Evolutionary conservation across 345 rosid species (phyloP).

Genomic region (Corchorus capsularis): DNA sequence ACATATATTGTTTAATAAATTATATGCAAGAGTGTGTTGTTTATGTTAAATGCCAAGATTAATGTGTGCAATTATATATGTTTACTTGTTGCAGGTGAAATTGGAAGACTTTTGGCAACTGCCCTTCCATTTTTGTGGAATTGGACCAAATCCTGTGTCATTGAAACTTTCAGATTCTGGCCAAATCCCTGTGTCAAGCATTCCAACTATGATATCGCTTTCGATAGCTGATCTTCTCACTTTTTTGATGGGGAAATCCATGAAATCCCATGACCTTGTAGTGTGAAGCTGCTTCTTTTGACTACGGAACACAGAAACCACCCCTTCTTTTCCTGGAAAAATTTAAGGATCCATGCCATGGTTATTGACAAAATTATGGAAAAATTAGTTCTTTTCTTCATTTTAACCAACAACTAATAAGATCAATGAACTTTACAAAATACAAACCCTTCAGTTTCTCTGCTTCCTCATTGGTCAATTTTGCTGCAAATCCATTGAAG

Average conservation of each 20-base stretch:
- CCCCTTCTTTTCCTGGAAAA: slow-evolving; percentile 42
- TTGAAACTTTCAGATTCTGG: slow-evolving; percentile 49
- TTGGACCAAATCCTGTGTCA: slow-evolving; percentile 45
- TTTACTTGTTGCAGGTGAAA: slow-evolving; percentile 68
- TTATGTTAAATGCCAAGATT: neutral
- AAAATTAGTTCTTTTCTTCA: too few relatives aligned
- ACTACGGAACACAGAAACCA: slow-evolving; percentile 58
- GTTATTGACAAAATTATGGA: too few relatives aligned
- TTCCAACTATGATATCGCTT: slow-evolving; percentile 45
- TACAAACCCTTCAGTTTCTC: slow-evolving; percentile 30
- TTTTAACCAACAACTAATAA: neutral
- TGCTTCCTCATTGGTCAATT: slow-evolving; percentile 37
- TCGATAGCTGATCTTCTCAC: slow-evolving; percentile 36
- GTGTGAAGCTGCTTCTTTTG: slow-evolving; percentile 50
- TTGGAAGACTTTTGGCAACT: slow-evolving; percentile 39
- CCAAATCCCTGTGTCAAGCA: slow-evolving; percentile 60
- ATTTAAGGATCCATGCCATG: too few relatives aligned
- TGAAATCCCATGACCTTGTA: slow-evolving; percentile 60
- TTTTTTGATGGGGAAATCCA: slow-evolving; percentile 42
- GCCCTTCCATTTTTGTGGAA: slow-evolving; percentile 58
- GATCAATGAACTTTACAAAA: too few relatives aligned
- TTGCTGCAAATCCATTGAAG: slow-evolving; percentile 62
- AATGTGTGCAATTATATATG: neutral
- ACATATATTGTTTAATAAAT: neutral
- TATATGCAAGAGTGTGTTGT: neutral